Evolutionary conservation across 352 stramenopile genomes (phyloP), one percentile per base, ranked within the genome.

Genomic region (Phytophthora aleatoria): DNA sequence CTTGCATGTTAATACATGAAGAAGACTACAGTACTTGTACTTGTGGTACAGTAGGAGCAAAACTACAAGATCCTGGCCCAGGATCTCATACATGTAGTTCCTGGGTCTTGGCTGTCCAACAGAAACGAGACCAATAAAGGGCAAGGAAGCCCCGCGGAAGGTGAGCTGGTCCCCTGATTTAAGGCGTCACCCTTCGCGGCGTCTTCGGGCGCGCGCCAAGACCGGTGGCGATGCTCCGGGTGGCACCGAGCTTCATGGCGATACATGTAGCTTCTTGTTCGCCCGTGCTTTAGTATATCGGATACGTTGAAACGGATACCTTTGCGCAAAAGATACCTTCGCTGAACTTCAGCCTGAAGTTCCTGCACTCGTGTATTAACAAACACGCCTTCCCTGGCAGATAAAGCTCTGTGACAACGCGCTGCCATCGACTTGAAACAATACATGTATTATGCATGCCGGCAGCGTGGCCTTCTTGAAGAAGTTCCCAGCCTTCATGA

Each of bases 101-200:
- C 33, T 38, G 33, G 2, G 33, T 9, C 33, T 13, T 50, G 51
- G n/a, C 49, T 35, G 16, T 12, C 41, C 38, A 52, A 35, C 62
- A 70, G 48, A 69, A 64, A 66, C 42, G 15, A 28, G 55, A 8
- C 55, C 28, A 36, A 48, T 54, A 58, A 64, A 64, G 24, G 36
- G 61, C 54, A 36, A 36, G 30, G 63, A 71, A 71, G 49, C 39
- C 36, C 36, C 38, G 24, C 24, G 61, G 56, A 69, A 65, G 54
- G 24, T 41, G 12, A 41, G 35, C 35, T 41, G 35, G 5, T 41
- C 35, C 50, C 20, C 62, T 69, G 62, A 69, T 65, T 60, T 52
- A 16, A 47, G 0, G 20, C 24, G 26, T 35, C 41, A 27, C 26
- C 36, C 2, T 67, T 67, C 59, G 60, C 36, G 52, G 51, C 44